Base-by-base conservation (phyloP, 2,329 filamentous ascomycete genomes). In the Alternaria incomplexa region DNA sequence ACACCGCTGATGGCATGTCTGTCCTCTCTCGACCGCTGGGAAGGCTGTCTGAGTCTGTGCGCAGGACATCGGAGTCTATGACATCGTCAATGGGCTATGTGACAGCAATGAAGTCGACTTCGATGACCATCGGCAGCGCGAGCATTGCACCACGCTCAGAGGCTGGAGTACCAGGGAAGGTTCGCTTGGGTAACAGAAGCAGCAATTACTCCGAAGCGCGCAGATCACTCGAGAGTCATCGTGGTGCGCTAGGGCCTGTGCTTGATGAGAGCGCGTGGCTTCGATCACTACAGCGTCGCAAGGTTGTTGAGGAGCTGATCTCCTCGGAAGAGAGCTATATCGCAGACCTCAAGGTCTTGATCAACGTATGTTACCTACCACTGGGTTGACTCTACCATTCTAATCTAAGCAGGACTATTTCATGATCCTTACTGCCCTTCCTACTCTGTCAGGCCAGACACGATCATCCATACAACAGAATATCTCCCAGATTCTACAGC, bases 301-400 rank as follows among this genome's bases (percentile, higher is more conserved):
- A 90, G 65, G 89, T 97, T 43, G 81, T 98, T 36, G 92, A 96
- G 75, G 96, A 98, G 80, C 83, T 98, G 54, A 88, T 97, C 64
- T 87, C 83, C 60, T 97, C 94, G 0, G 96, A 98, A 79, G 91
- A 96, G 76, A 89, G 90, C 73, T 98, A 98, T 77, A 90, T 98
- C 71, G 88, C 90, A 15, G 95, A 97, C 73, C 81, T 98, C 61
- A 93, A 93, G 71, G 93, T 96, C 68, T 83, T 98, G 62, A 91
- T 91, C 77, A 93, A 96, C 80, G 94, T 95, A 82, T 76, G 88
- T 60, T 5, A 9, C 22, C n/a, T 30, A 6, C n/a, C 6, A 10
- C 6, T 11, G 3, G 4, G 4, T 36, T 9, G 13, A 56, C 20
- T 40, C 11, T 9, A 36, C 22, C 46, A 59, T 12, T 30, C 23